Conservation (phyloP, 2,329 filamentous ascomycete genomes). For the Annulohypoxylon truncatum region DNA sequence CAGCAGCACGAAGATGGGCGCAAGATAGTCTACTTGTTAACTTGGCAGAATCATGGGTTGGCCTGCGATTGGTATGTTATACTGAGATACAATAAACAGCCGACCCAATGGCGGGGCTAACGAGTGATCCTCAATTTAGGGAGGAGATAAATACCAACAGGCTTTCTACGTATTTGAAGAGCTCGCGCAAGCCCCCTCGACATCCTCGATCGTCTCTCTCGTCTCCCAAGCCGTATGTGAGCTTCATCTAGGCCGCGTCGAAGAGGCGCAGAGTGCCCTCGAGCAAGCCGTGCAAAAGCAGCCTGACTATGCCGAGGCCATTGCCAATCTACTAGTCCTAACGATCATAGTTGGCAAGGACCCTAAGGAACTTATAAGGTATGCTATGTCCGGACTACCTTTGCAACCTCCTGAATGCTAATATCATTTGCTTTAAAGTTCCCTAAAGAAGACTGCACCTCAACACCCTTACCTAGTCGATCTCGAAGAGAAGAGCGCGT, state of each 20-base stretch:
- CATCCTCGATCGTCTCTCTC: conserved; percentile 79
- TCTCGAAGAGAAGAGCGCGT: conserved; percentile 83
- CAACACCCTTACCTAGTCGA: conserved; percentile 79
- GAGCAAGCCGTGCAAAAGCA: conserved; percentile 83
- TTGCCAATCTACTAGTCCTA: conserved; percentile 86
- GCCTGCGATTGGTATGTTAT: conserved; percentile 78
- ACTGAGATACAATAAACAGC: conserved; percentile 50
- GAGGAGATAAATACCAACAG: conserved; percentile 95
- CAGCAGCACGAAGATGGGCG: conserved; percentile 88
- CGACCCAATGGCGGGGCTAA: conserved; percentile 11
- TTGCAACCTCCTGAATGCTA: not conserved
- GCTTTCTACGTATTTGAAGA: conserved; percentile 99
- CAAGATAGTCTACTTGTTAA: conserved; percentile 96
- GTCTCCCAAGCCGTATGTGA: conserved; percentile 92
- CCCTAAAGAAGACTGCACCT: conserved; percentile 68
- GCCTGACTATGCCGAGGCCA: conserved; percentile 75
- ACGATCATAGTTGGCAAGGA: conserved; percentile 82
- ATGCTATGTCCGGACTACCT: conserved; percentile 51
- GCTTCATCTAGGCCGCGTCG: conserved; percentile 86
- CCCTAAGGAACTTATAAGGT: conserved; percentile 70
- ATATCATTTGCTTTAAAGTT: conserved; percentile 52
- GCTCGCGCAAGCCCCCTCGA: conserved; percentile 86
- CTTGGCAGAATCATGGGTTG: conserved; percentile 94
- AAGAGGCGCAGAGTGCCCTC: conserved; percentile 89
- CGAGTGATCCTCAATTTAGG: conserved; percentile 60